These are phyloP conservation scores for Ascosphaera acerosa DNA, from an alignment of 2,329 filamentous ascomycete species.

Conservation along the genomic window DNA sequence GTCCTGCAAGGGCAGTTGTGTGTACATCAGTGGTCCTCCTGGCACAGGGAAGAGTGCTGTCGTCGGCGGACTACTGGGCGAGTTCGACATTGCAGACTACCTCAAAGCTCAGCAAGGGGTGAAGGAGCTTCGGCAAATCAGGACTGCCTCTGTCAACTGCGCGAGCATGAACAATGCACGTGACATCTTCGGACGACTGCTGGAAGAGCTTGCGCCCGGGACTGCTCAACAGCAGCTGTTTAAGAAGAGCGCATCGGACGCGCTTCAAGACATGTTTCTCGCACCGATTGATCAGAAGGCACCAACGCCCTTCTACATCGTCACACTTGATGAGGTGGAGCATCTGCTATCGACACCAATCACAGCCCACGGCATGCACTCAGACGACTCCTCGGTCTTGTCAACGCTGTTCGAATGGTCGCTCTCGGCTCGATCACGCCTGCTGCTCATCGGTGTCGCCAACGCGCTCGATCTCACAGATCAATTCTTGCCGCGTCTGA, in stretches of 20 bases:
- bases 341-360: slow-evolving; percentile 58
- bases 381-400: slow-evolving; percentile 49
- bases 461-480: slow-evolving; percentile 92
- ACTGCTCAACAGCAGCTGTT: slow-evolving; percentile 30
- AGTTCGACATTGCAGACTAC: slow-evolving; percentile 20
- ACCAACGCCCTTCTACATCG: slow-evolving; percentile 37
- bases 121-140: slow-evolving; percentile 20
- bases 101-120: slow-evolving; percentile 7
- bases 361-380: neutral
- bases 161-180: slow-evolving; percentile 82
- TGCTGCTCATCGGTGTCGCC: slow-evolving; percentile 76
- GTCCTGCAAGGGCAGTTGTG: slow-evolving; percentile 43
- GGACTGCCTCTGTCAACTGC: slow-evolving; percentile 71
- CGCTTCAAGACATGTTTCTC: slow-evolving; percentile 46
- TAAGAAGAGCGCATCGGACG: slow-evolving; percentile 40
- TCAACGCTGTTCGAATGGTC: slow-evolving; percentile 97
- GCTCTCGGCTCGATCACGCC: slow-evolving; percentile 48
- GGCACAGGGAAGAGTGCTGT: slow-evolving; percentile 94
- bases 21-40: slow-evolving; percentile 87
- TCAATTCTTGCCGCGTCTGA: slow-evolving; percentile 76
- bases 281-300: slow-evolving; percentile 27
- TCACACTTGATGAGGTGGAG: slow-evolving; percentile 87
- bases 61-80: slow-evolving; percentile 50
- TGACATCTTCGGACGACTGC: slow-evolving; percentile 58
- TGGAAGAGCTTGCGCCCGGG: slow-evolving; percentile 41